Evolutionary conservation across 768 basidiomycete species (phyloP), one percentile per base, ranked within the genome.

Genomic region (Auricularia heimuer): DNA sequence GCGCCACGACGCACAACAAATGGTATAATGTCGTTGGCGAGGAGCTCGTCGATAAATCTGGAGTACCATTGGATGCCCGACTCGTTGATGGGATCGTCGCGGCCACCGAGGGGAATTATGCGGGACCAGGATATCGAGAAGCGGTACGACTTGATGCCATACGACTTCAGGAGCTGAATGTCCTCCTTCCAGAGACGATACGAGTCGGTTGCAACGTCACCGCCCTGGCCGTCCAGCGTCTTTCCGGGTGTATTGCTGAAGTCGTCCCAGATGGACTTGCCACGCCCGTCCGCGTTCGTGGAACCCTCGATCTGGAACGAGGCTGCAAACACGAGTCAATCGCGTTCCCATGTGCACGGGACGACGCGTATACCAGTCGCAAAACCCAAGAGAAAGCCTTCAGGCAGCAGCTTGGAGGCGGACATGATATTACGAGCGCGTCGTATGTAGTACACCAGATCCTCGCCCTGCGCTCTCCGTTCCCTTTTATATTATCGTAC

Each of bases 111-210:
- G 33, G 89, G 90, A 66, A 90, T 87, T 68, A 90, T 81, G 34
- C 89, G 81, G 11, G 86, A 82, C 90, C 88, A 90, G 6, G 88
- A 79, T 63, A 92, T 77, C 3, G 87, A 89, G 75, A 92, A 90
- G 24, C 89, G 83, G 76, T 90, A 91, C 2, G 86, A 76, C 69
- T 86, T 88, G 61, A 86, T 84, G 39, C 87, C 86, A 67, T 89
- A 87, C 42, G 78, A 69, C 33, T 78, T 79, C 68, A 92, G 77
- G 47, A 90, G 77, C 39, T 80, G 81, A 44, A 88, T 73, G 71
- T 90, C 88, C 67, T 87, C 83, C 66, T 81, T 81, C 85, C 86
- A 90, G 66, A 82, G 77, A 63, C 78, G 79, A 75, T 88, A 87
- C 12, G 87, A 88, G 73, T 87, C 85, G 60, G 86, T 88, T 4